phyloP scores from a whole-genome alignment of 208 protist genomes.

The Acanthamoeba polyphaga region DNA sequence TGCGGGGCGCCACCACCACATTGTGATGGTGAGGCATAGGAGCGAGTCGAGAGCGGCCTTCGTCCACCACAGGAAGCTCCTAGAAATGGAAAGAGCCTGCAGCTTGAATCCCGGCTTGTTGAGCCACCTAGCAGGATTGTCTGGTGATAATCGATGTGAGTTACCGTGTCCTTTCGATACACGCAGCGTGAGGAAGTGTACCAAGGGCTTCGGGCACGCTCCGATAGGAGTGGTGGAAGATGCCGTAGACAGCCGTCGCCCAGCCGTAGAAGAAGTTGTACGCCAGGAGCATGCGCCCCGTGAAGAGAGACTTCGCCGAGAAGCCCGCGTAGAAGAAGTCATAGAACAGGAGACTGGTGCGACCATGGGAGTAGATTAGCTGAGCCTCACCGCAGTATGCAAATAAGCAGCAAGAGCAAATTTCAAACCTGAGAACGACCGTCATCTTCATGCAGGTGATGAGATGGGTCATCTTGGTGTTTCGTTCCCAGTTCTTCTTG shows the following conservation, averaged over 20 bases:
- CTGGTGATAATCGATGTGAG: not conserved
- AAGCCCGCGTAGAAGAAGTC: slow-evolving; percentile 65
- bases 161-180: not conserved
- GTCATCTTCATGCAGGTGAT: slow-evolving; percentile 78
- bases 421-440: slow-evolving; percentile 50
- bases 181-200: not conserved
- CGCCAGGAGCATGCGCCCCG: slow-evolving; percentile 65
- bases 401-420: not conserved
- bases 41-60: slow-evolving; percentile 29
- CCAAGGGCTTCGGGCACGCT: slow-evolving; percentile 31
- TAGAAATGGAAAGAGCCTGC: slow-evolving; percentile 39
- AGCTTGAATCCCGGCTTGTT: slow-evolving; percentile 73
- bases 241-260: slow-evolving; percentile 74
- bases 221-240: slow-evolving; percentile 69
- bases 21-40: slow-evolving; percentile 70
- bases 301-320: slow-evolving; percentile 57
- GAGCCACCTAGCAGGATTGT: slow-evolving; percentile 45
- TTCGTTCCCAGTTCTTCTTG: slow-evolving; percentile 74
- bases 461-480: slow-evolving; percentile 74
- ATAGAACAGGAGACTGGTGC: slow-evolving; percentile 57
- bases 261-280: slow-evolving; percentile 78
- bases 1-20: slow-evolving; percentile 48
- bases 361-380: not conserved
- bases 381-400: not conserved
- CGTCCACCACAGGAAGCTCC: slow-evolving; percentile 44